These are phyloP conservation scores for Apiospora kogelbergensis DNA, from an alignment of 2,329 filamentous ascomycete genomes.

Conservation along the genomic window DNA sequence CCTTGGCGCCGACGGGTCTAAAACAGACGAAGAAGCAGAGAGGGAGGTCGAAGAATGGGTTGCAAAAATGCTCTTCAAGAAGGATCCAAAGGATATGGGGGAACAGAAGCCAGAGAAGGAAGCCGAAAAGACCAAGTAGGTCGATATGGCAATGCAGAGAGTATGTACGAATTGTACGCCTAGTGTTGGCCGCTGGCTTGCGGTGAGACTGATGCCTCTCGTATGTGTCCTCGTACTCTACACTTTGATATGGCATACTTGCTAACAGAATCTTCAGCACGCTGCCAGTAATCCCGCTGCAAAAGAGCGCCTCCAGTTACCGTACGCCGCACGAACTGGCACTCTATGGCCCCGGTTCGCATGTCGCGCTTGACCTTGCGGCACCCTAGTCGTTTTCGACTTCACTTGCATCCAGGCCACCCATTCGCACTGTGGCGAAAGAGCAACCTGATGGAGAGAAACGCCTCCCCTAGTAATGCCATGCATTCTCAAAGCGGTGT, in stretches of 20 bases:
- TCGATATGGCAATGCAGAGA: background rate
- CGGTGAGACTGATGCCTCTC: background rate
- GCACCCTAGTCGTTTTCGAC: background rate
- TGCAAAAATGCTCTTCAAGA: slow-evolving; percentile 59
- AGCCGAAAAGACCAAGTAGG: slow-evolving; percentile 11
- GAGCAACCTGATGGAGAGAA: background rate
- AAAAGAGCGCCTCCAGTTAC: background rate
- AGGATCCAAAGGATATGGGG: slow-evolving; percentile 36
- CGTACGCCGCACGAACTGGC: background rate
- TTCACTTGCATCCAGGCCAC: background rate
- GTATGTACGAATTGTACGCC: background rate
- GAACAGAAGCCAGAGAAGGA: slow-evolving; percentile 14
- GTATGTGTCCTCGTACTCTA: background rate
- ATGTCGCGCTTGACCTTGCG: background rate
- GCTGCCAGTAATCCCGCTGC: background rate
- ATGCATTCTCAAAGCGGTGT: background rate
- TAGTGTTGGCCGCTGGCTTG: background rate
- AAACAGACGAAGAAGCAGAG: slow-evolving; percentile 53
- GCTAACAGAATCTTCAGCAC: background rate
- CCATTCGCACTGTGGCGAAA: background rate
- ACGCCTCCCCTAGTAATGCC: background rate
- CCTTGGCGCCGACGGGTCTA: slow-evolving; percentile 31
- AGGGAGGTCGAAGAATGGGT: slow-evolving; percentile 63
- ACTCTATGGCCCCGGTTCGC: background rate
- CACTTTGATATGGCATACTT: background rate